Evolutionary conservation across 2,329 filamentous ascomycete species (phyloP), one percentile per base, ranked within the genome.

Genomic region (Fusarium nematophilum): DNA sequence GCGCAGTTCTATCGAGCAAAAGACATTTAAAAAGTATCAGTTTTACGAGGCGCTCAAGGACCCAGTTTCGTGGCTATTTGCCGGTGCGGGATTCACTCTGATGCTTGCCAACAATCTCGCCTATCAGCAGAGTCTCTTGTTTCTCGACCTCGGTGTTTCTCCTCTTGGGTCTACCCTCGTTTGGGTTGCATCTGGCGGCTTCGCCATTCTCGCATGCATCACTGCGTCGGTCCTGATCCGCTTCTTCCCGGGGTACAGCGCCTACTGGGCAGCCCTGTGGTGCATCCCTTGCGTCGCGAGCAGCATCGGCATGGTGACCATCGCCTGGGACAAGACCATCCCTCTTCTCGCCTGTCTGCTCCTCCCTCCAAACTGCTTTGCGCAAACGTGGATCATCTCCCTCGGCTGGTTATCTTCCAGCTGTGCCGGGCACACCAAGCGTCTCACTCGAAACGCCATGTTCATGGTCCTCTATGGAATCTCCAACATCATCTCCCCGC

Each of bases 351-450:
- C 37, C 17, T 70, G 45, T 44, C 54, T 31, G 60, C 58, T 54
- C 5, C 40, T 62, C 2, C 55, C 58, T 1, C 55, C 50, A 3
- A 62, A 62, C 30, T 56, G 55, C 13, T 62, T 62, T 15, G 58
- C 55, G 6, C 57, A 59, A 33, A 62, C 58, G 5, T 62, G 57
- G 55, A 62, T 62, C 18, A 56, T 62, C 15, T 49, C 58, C 3
- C 46, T 62, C 1, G 58, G 58, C 2, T 62, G 58, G 66, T 54
- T 29, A 29, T 68, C 33, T 49, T 66, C 26, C 31, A 65, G 60
- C 30, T 68, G 52, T 27, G 74, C 74, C 0, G 75, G 77, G 1
- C 76, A 78, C 53, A 79, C 77, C 0, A 79, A 79, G 66, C 78
- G 78, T 58, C 75, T 76, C 3, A 77, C 75, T 1, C 70, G 75